Evolutionary conservation across 2,329 filamentous ascomycete genomes (phyloP), one percentile per base, ranked within the genome.

Genomic region (Monosporascus sp.): DNA sequence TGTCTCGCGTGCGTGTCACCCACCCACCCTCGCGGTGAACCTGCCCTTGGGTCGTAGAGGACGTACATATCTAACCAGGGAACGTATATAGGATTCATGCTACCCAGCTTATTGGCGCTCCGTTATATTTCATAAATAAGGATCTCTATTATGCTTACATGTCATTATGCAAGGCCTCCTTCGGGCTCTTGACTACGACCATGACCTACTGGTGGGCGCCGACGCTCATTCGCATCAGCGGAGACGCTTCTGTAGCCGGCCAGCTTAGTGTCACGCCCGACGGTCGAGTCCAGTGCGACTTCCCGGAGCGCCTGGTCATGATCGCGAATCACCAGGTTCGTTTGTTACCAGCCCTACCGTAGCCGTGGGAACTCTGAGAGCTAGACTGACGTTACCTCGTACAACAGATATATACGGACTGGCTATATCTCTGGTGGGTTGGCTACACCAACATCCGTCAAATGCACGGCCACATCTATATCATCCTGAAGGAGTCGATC

Each of bases 351-450:
- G 6, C 5, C 50, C 24, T n/a, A 27, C 38, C 11, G 27, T 37
- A 35, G 37, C n/a, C 31, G 6, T 46, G 31, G 51, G 25, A 20
- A 43, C 15, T 46, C 35, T 39, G 27, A 43, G 17, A 37, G 47
- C 11, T 38, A 45, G 11, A 41, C 65, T 67, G 55, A 65, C 59
- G 57, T 49, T 62, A 57, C 49, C 37, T 8, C 37, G 45, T 25
- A 24, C 59, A 81, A 37, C 45, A 68, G 81, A 85, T 95, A 50
- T 95, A 96, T 67, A 93, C 90, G 8, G 90, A 96, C 71, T 96
- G 90, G 90, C 72, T 95, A 8, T 96, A 96, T 67, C 80, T 96
- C 7, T 96, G 90, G 90, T 96, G 90, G 90, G 85, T 90, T 25
- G 89, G 85, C n/a, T 96, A 96, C 64, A 90, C 88, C 25, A 86